Base-by-base conservation (phyloP, 2,329 filamentous ascomycete species). In the Amphichorda felina region DNA sequence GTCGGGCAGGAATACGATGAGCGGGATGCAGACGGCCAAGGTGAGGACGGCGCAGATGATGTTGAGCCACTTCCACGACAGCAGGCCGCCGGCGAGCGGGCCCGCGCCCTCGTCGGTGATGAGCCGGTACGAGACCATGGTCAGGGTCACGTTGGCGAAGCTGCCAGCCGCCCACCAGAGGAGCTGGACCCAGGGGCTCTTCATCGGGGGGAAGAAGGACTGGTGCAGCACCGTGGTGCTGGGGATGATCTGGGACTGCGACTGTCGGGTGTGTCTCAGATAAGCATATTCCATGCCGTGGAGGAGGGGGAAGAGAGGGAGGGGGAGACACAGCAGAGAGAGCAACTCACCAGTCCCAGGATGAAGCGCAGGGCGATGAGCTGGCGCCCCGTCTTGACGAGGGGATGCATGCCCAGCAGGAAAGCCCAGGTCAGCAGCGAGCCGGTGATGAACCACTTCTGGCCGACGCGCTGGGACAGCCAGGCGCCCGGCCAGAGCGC, bases 1-100 rank as follows among this genome's bases (percentile, higher is more conserved):
- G 40, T 70, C 63, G 2, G 66, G 66, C 61, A 70, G 36, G 27
- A 46, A 44, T 29, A 45, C 24, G 7, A 37, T 30, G 2, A 48
- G 38, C 4, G 45, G 38, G 4, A 42, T 16, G 14, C 31, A 33
- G 16, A 33, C 31, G 22, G n/a, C 19, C 11, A 33, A 33, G 11
- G 31, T 33, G 14, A 33, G 31, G 4, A 33, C 19, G 7, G 19
- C 31, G 15, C 31, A 33, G 18, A 33, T 33, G 31, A 33, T 33
- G 19, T 33, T 16, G 13, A 33, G 31, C 31, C 31, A 33, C 40
- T 53, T 54, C 38, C 45, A 47, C 11, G 44, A 48, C 5, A 31
- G 37, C 13, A 48, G 33, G 11, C 40, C 38, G 15, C 44, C 45
- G 5, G 37, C 39, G 14, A 48, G 36, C 21, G 36, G 28, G 22